These are phyloP conservation scores for Fusarium verticillioides DNA, from an alignment of 2,329 filamentous ascomycete species.

Conservation along the genomic window DNA sequence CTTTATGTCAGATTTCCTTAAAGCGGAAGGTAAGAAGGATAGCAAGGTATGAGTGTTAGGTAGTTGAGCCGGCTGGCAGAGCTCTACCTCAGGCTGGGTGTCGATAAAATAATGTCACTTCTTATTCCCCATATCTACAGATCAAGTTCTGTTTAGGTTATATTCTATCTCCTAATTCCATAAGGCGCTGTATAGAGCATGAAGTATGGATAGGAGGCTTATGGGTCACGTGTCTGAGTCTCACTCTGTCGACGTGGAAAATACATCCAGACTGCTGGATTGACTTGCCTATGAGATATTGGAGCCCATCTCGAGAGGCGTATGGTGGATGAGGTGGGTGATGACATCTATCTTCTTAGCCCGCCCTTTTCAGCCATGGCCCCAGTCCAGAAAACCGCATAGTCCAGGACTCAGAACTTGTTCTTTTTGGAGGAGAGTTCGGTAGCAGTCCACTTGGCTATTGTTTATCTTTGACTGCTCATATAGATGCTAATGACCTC, in stretches of 20 bases:
- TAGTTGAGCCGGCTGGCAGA: neutral
- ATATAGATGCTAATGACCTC: neutral
- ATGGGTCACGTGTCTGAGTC: neutral
- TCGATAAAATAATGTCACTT: no score
- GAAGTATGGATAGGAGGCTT: neutral
- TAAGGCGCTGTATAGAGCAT: no score
- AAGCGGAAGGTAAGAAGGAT: neutral
- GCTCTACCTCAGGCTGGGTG: neutral
- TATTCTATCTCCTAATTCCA: neutral
- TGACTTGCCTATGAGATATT: neutral
- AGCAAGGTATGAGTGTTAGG: neutral
- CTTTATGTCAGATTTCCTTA: neutral
- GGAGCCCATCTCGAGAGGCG: neutral
- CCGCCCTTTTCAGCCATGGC: neutral
- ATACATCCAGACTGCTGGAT: neutral
- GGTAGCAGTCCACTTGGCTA: neutral
- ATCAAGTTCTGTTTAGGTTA: neutral
- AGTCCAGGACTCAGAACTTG: neutral
- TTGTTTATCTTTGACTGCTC: neutral
- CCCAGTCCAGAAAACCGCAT: neutral
- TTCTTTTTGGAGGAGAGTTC: neutral
- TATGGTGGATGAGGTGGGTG: neutral
- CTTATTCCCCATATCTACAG: neutral
- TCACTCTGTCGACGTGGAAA: no score
- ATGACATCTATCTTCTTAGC: neutral